Percentiles rank a stretch among this genome's conserved stretches.
These are phyloP conservation scores for Sporothrix euskadiensis DNA, from an alignment of 2,329 filamentous ascomycete genomes.

Conservation along the genomic window DNA sequence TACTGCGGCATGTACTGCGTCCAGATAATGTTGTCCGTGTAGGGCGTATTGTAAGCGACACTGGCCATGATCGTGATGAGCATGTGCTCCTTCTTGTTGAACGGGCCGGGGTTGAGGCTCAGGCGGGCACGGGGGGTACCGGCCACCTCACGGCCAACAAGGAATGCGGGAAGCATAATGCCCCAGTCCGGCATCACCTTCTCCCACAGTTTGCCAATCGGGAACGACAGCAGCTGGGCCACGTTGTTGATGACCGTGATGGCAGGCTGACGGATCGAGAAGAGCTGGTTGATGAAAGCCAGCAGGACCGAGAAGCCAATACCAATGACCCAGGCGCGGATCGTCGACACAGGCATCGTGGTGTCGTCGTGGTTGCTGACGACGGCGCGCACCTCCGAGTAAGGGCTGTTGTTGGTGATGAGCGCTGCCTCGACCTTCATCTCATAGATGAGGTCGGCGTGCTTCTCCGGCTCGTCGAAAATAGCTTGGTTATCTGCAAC, in stretches of 20 bases:
- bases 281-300: conserved; percentile 56
- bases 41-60: conserved; percentile 44
- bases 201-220: conserved; percentile 54
- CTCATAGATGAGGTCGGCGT: conserved; percentile 46
- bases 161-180: conserved; percentile 40
- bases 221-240: conserved; percentile 58
- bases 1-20: conserved; percentile 46
- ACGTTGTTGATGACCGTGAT: conserved; percentile 58
- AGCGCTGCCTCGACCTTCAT: conserved; percentile 57
- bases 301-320: conserved; percentile 43
- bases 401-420: conserved; percentile 58
- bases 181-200: conserved; percentile 53
- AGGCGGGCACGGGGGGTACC: conserved; percentile 38
- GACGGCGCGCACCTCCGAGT: conserved; percentile 58
- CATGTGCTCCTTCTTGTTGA: conserved; percentile 62
- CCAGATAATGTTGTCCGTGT: conserved; percentile 42
- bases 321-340: conserved; percentile 58
- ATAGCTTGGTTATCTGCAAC: conserved; percentile 45
- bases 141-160: conserved; percentile 43
- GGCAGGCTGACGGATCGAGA: conserved; percentile 54
- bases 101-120: conserved; percentile 57
- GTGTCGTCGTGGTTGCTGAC: conserved; percentile 59
- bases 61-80: conserved; percentile 64
- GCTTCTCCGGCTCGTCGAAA: conserved; percentile 48
- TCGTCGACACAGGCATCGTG: conserved; percentile 52